A percentile compares a stretch with the other conserved stretches of the same genome.
Evolutionary conservation across 1,139 yeast species (phyloP).

Genomic region (Yamadazyma conglobata): DNA sequence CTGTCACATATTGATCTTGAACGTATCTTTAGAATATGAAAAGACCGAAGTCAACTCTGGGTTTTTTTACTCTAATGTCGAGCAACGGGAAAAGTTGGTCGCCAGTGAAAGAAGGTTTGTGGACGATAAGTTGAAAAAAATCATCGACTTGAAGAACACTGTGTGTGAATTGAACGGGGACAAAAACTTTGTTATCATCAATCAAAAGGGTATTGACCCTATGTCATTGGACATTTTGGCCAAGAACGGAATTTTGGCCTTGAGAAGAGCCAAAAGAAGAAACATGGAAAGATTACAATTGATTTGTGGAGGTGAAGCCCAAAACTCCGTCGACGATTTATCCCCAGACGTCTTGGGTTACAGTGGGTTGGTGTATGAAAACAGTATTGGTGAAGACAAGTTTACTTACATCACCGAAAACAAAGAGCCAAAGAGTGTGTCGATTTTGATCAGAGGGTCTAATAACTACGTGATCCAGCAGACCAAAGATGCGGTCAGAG

Average conservation of each 20-base stretch:
- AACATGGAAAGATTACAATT: constrained; percentile 98
- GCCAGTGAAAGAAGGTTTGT: constrained; percentile 93
- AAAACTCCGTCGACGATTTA: constrained; percentile 93
- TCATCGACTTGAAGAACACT: constrained; percentile 86
- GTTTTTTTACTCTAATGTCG: constrained; percentile 91
- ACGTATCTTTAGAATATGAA: constrained; percentile 94
- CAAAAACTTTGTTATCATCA: constrained; percentile 88
- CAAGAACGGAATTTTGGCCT: constrained; percentile 86
- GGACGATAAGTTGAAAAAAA: constrained; percentile 87
- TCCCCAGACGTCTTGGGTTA: constrained; percentile 81
- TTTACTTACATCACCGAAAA: constrained; percentile 94
- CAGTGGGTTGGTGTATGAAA: constrained; percentile 90
- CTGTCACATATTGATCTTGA: constrained; percentile 81
- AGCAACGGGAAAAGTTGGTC: constrained; percentile 92
- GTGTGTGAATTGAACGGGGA: constrained; percentile 77
- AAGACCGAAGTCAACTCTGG: constrained; percentile 98
- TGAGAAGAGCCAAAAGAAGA: constrained; percentile 97
- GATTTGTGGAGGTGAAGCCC: constrained; percentile 97
- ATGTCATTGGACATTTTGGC: constrained; percentile 95
- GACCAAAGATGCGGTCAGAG: constrained; percentile 95
- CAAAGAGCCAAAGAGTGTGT: constrained; percentile 86
- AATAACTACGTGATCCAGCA: constrained; percentile 85
- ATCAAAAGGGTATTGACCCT: constrained; percentile 99
- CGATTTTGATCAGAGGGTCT: constrained; percentile 90
- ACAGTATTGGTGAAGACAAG: constrained; percentile 94